phyloP scores from a whole-genome alignment of 176 grass and related monocot genomes.

The Leersia perrieri region DNA sequence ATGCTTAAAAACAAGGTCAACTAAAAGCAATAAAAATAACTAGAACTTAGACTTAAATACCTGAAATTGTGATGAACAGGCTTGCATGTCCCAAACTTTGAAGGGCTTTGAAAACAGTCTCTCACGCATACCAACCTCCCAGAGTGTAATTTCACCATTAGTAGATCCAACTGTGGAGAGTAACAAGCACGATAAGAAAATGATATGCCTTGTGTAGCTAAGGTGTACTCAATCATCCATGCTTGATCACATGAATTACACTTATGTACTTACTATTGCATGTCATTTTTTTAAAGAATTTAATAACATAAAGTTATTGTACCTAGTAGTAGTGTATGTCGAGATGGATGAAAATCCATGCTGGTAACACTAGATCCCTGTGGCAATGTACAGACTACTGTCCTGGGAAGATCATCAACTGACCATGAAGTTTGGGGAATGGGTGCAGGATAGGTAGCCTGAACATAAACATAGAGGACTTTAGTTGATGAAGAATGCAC shows the following conservation, averaged over 20 bases:
- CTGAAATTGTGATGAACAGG: constrained; percentile 65
- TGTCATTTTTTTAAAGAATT: not conserved
- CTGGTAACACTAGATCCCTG: constrained; percentile 84
- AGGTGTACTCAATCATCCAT: not conserved
- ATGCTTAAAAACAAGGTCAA: constrained; percentile 21
- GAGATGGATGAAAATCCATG: constrained; percentile 97
- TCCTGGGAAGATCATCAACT: constrained; percentile 83
- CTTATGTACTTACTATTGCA: not conserved
- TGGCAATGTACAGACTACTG: constrained; percentile 65
- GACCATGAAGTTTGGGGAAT: constrained; percentile 73
- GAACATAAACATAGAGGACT: constrained; percentile 29
- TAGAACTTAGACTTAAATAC: constrained; percentile 24
- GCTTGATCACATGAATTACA: not conserved
- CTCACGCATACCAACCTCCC: constrained; percentile 80
- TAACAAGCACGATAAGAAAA: constrained; percentile 24
- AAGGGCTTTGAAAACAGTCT: constrained; percentile 76
- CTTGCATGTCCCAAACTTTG: constrained; percentile 67
- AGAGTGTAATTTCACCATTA: constrained; percentile 91
- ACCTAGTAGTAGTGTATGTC: constrained; percentile 89
- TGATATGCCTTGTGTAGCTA: not conserved
- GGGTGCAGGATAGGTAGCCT: constrained; percentile 79
- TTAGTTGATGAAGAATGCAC: constrained; percentile 24
- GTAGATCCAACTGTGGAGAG: constrained; percentile 61
- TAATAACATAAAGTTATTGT: constrained; percentile 19
- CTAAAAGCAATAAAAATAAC: constrained; percentile 32